Base-by-base conservation (phyloP, 441 rosid species). In the Gossypium trilobum region DNA sequence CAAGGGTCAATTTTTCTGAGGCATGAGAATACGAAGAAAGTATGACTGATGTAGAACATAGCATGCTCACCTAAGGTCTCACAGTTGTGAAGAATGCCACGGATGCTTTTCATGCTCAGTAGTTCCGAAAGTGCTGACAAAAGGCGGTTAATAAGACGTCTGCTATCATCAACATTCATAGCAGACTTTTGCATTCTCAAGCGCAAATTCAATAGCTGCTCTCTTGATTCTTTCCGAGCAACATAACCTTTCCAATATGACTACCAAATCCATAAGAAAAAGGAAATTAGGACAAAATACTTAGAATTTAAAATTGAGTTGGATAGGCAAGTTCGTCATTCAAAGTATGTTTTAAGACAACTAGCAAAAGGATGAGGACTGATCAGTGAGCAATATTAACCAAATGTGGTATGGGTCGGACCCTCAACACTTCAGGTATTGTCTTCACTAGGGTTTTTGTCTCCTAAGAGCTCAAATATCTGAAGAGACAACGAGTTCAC, bases 81-180 rank as follows among this genome's bases (percentile, higher is more conserved):
- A 78, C 97, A 89, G 33, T 77, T 87, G 75, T 90, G 96, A 77
- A 94, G 95, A 82, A 94, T 89, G 77, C 88, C 87, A 62, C 88
- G 86, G 78, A 91, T 79, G 54, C 94, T 92, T 81, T 85, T 90
- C 89, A 87, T 85, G 86, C 80, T 89, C 11, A 80, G 80, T 70
- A 94, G 83, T 78, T 92, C 97, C 2, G 89, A 86, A 65, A 92
- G 88, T 52, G 99, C 97, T 22, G 82, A 74, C 31, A 83, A 76
- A 76, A 92, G 99, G 79, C 85, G 86, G 84, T 92, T 91, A 68
- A 94, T 88, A 29, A 94, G 77, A 6, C 97, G 87, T 87, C 81
- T 87, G 70, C 82, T 85, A 78, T 90, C 97, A 75, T 94, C 96
- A 48, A 89, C 85, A 82, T 92, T 91, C 77, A 74, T 79, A 25